Conservation (phyloP, 2,329 filamentous ascomycete genomes). For the Phialocephala subalpina region DNA sequence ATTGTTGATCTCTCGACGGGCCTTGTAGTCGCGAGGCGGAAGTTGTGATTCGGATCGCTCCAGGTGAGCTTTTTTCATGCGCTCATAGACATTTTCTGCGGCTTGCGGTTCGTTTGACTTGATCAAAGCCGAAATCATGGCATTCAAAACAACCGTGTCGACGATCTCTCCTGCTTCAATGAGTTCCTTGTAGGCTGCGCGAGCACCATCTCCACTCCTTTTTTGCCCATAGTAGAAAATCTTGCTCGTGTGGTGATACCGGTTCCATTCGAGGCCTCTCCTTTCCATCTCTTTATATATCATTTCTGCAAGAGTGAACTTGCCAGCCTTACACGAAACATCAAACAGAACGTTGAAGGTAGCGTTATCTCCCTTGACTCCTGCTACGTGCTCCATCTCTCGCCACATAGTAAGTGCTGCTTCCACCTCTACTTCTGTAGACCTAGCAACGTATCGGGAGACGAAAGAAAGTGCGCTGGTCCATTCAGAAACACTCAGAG, state of each 20-base stretch:
- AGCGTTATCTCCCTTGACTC: constrained; percentile 72
- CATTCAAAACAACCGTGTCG: constrained; percentile 87
- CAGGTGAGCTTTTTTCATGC: constrained; percentile 71
- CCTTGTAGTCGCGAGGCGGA: constrained; percentile 46
- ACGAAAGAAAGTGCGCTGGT: constrained; percentile 84
- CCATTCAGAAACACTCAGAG: constrained; percentile 76
- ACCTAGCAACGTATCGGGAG: constrained; percentile 70
- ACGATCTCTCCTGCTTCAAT: constrained; percentile 88
- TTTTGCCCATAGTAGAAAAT: constrained; percentile 86
- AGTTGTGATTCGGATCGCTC: constrained; percentile 35
- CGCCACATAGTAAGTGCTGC: constrained; percentile 81
- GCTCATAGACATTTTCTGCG: constrained; percentile 81
- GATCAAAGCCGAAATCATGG: constrained; percentile 81
- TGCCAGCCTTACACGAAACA: constrained; percentile 83
- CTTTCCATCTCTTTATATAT: constrained; percentile 81
- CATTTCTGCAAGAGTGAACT: constrained; percentile 84
- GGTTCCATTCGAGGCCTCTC: constrained; percentile 73
- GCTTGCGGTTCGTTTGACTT: constrained; percentile 77
- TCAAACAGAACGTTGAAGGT: constrained; percentile 96
- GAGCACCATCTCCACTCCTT: constrained; percentile 75
- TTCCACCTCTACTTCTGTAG: constrained; percentile 67
- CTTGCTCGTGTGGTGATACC: constrained; percentile 81
- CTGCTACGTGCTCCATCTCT: constrained; percentile 83
- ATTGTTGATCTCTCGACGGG: constrained; percentile 53
- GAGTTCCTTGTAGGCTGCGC: constrained; percentile 81